Conservation (phyloP, 306 rosid species). For the Quercus mongolica region DNA sequence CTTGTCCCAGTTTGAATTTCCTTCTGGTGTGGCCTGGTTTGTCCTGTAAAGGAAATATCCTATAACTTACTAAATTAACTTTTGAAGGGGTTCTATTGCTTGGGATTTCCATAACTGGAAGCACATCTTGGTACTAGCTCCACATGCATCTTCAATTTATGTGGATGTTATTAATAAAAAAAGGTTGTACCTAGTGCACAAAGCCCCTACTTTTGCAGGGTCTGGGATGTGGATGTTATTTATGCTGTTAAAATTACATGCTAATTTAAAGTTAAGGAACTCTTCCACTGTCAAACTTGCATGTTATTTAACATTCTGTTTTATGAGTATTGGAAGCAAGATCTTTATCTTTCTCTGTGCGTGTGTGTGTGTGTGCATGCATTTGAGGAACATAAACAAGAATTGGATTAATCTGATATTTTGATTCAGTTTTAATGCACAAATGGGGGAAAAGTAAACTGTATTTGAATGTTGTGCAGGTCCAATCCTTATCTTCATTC, state of each 20-base stretch:
- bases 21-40: not conserved
- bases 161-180: not conserved
- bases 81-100: not conserved
- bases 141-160: not conserved
- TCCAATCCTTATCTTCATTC: conserved; percentile 89
- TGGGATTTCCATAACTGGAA: not conserved
- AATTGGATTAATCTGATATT: conserved; percentile 1
- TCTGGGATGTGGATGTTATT: not conserved
- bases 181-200: too few species aligned
- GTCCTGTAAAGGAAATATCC: not conserved
- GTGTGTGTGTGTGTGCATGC: not conserved
- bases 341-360: not conserved
- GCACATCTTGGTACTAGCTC: not conserved
- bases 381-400: not conserved
- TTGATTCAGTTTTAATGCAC: not conserved
- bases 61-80: not conserved
- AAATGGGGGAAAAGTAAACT: conserved; percentile 4
- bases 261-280: not conserved
- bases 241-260: not conserved
- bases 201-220: too few species aligned
- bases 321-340: not conserved
- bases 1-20: not conserved
- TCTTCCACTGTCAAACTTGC: not conserved
- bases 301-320: not conserved
- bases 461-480: conserved; percentile 46